Evolutionary conservation across 2,329 filamentous ascomycete genomes (phyloP), one percentile per base, ranked within the genome.

Genomic region (Ophiostoma novo-ulmi): DNA sequence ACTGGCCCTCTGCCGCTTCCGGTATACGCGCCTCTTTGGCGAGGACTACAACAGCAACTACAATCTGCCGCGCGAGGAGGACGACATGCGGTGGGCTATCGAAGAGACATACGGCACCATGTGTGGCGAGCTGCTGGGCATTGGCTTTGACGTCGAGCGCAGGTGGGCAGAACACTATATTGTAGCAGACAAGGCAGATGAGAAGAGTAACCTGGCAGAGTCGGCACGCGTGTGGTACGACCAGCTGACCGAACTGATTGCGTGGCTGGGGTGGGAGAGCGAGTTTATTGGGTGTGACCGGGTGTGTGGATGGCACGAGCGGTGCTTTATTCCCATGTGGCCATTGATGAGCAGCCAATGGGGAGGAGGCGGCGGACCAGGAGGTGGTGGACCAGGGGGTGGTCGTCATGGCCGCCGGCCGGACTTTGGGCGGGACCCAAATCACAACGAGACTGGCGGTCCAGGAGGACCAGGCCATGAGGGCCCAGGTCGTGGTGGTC

Each of bases 241-340:
- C 6, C 75, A 78, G 20, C 71, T 83, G 4, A 77, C 81, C 65
- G 79, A 83, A 72, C 74, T 85, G 13, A 80, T 81, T 74, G 82
- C 83, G 1, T 85, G 83, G 82, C 77, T 85, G 0, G 83, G 83
- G 5, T 85, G 83, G 83, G 81, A 80, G 48, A 81, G 81, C 38
- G 80, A 83, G 75, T 83, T 81, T 75, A 77, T 79, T 1, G 76
- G 77, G 10, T 85, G 82, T 71, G 73, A 78, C 3, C 74, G 78
- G 39, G 77, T 78, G 58, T 85, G 83, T 71, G 79, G 73, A 4
- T 79, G 78, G 75, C 79, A 82, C 70, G 81, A 84, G 74, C 77
- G 79, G 14, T 84, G 83, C 73, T 84, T 80, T 71, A 83, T 85
- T 55, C 82, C 83, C 1, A 85, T 85, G 80, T 85, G 83, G 83